Base-by-base conservation (phyloP, 2,329 filamentous ascomycete species). In the Hypomyces perniciosus region DNA sequence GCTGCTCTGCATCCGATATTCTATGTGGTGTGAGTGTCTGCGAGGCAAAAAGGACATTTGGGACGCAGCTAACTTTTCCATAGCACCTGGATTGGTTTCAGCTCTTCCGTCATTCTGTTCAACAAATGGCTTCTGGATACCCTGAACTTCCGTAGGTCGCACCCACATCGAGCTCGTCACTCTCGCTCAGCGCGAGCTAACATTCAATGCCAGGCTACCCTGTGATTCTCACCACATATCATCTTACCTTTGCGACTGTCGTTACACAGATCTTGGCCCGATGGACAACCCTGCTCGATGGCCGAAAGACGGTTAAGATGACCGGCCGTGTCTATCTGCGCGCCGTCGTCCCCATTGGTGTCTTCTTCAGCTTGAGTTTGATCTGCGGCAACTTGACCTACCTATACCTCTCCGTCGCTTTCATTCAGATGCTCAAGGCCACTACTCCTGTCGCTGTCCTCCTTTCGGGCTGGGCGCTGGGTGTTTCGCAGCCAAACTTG, bases 381-480 rank as follows among this genome's bases (percentile, higher is more conserved):
- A 96, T 97, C 68, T 96, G 90, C 72, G 90, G 91, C 66, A 97
- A 97, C 76, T 73, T 95, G 72, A 90, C 92, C 61, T 97, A 97
- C 68, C 81, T 96, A 50, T 96, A 96, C 72, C 82, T 97, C 55
- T 93, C 87, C 59, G 92, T 97, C 53, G 88, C 92, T 54, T 97
- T 97, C 71, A 97, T 97, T 65, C 92, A 97, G 78, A 97, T 97
- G 92, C 84, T 97, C 70, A 97, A 97, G 87, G 93, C 93, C 59
- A 96, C 90, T 40, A 97, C 89, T 31, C 93, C 93, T 12, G 91
- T 97, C 53, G 91, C 90, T 48, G 91, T 97, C 47, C 83, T 99
- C 37, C 72, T 97, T 59, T 86, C 89, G 38, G 89, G 90, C 59
- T 97, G 93, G 92, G 76, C 79, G 48, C 84, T 97, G 63, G 89